Conservation (phyloP, 2,329 filamentous ascomycete genomes). For the Colletotrichum lupini region DNA sequence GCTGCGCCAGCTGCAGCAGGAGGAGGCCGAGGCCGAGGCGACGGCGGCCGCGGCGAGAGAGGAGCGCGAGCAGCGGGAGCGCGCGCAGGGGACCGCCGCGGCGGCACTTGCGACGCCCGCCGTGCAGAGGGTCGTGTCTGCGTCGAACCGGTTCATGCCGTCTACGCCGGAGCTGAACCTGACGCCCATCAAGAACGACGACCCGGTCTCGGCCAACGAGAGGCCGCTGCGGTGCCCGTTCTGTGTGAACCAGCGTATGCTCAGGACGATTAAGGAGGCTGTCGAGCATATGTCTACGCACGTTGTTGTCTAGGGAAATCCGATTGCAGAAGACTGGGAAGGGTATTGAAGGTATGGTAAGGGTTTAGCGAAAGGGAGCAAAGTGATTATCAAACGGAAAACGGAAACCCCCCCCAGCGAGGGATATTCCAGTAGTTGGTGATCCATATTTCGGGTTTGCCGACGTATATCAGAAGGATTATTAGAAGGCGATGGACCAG, state of each 20-base stretch:
- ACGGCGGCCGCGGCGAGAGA: conserved; percentile 65
- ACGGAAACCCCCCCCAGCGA: not conserved
- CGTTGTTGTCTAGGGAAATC: conserved; percentile 59
- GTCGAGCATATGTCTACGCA: conserved; percentile 73
- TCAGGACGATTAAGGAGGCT: conserved; percentile 69
- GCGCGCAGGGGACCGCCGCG: conserved; percentile 41
- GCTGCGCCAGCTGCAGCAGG: conserved; percentile 67
- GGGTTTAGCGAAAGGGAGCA: not conserved
- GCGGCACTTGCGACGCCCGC: conserved; percentile 41
- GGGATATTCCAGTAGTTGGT: not conserved
- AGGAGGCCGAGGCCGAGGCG: conserved; percentile 69
- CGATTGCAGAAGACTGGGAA: not conserved
- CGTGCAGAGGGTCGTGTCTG: conserved; percentile 36
- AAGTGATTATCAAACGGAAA: not conserved
- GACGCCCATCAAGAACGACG: conserved; percentile 65
- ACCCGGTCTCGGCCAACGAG: conserved; percentile 57
- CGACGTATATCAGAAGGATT: not conserved
- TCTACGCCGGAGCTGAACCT: conserved; percentile 58
- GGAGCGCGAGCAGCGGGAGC: conserved; percentile 58
- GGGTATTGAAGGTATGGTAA: not conserved
- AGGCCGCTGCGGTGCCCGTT: conserved; percentile 68
- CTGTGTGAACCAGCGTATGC: conserved; percentile 71
- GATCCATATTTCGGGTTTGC: not conserved
- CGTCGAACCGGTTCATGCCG: conserved; percentile 33
- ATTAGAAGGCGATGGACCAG: not conserved